Evolutionary conservation across 1,139 yeast species (phyloP), one percentile per base, ranked within the genome.

Genomic region (Lodderomyces theae): DNA sequence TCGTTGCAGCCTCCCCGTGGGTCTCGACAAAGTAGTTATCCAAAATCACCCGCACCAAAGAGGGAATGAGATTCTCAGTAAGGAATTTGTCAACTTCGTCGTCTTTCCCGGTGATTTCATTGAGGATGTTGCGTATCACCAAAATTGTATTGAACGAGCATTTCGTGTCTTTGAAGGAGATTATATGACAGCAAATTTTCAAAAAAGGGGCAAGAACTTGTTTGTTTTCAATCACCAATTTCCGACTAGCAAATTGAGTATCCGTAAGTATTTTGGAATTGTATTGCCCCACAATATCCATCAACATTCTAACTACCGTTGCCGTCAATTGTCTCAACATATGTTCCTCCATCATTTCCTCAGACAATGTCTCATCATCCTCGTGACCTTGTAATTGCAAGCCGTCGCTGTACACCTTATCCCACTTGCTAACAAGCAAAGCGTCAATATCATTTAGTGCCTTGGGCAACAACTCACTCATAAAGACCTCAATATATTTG

Each of bases 291-390:
- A 86, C 86, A 42, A 89, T 72, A 59, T 92, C 98, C 67, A 92
- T 87, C 50, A 92, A 64, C 54, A 90, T 73, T 46, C 97, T 69
- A 34, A 86, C 96, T n/a, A 87, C 89, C 5, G 95, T 89, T 1
- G 96, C 96, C 0, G 97, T 89, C 41, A 92, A 74, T 60, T 92
- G 97, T 48, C 98, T 72, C 48, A 92, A 69, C 72, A 92, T 75
- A 60, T 92, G 96, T 58, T 92, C 98, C 52, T 92, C 97, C 86
- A 92, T 85, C 95, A 92, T 92, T 58, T 92, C 98, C 56, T 90
- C 97, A n/a, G 94, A 83, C 52, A 94, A 72, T 13, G 88, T 83
- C 43, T 84, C 94, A 52, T 87, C 95, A 47, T 82, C 86, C 48
- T 79, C 86, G 46, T 76, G 77, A 1, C 86, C 86, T 51, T 75